These are phyloP conservation scores for Limonomyces culmigenus DNA, from an alignment of 1,284 basidiomycete genomes.

Conservation along the genomic window DNA sequence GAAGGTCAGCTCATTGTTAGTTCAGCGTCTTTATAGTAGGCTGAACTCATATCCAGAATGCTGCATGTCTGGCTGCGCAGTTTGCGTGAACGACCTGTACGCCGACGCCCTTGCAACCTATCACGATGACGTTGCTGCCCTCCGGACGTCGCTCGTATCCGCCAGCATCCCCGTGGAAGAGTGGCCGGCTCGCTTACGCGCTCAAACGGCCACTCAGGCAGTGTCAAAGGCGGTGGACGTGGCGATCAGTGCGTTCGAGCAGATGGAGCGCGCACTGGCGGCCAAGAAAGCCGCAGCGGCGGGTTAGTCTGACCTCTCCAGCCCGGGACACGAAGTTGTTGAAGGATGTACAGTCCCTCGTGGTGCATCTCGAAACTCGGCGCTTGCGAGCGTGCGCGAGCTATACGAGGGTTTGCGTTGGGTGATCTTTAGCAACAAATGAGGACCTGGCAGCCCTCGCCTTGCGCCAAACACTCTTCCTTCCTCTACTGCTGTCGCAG, in stretches of 20 bases:
- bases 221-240: constrained; percentile 16
- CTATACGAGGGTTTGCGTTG: too few relatives aligned
- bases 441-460: too few relatives aligned
- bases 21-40: constrained; percentile 1
- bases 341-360: too few relatives aligned
- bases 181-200: constrained; percentile 42
- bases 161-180: constrained; percentile 34
- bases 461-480: too few relatives aligned
- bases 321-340: too few relatives aligned
- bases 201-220: constrained; percentile 3
- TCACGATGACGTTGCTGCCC: constrained; percentile 29
- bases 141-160: constrained; percentile 32
- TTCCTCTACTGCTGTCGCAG: too few relatives aligned
- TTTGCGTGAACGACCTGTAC: constrained; percentile 82
- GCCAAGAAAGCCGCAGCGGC: too few relatives aligned
- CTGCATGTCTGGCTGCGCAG: constrained; percentile 83
- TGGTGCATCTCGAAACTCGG: too few relatives aligned
- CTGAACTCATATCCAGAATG: constrained; percentile 36
- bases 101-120: constrained; percentile 61
- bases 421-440: too few relatives aligned
- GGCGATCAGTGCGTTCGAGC: constrained; percentile 41
- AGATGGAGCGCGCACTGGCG: constrained; percentile 39
- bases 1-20: constrained; percentile 32
- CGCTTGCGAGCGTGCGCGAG: too few relatives aligned
- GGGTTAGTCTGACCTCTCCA: too few relatives aligned